Conservation (phyloP, 75 land plant species). For the Gnetum montanum region DNA sequence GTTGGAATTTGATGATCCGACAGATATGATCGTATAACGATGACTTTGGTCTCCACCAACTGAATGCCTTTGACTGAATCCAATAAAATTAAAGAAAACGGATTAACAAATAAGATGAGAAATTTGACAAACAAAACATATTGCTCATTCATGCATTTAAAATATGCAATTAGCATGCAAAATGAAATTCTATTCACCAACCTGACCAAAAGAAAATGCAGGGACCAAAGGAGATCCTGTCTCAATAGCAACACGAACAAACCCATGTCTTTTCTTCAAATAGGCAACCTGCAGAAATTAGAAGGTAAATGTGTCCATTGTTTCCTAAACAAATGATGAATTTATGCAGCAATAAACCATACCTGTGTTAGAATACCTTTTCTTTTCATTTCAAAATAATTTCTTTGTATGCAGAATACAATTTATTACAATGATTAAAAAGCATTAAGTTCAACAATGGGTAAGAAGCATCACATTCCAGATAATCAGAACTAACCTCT, state of each 20-base stretch:
- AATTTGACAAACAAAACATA: background rate
- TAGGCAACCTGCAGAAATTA: slow-evolving; percentile 49
- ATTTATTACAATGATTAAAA: too few species aligned
- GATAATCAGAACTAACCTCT: slow-evolving; percentile 14
- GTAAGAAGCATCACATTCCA: too few species aligned
- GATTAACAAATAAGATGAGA: background rate
- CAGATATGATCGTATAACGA: slow-evolving; percentile 45
- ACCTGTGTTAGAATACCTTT: too few species aligned
- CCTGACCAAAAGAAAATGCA: slow-evolving; percentile 93
- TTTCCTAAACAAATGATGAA: too few species aligned
- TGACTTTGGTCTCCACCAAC: slow-evolving; percentile 86
- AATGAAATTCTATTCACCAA: too few species aligned
- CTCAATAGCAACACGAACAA: slow-evolving; percentile 86
- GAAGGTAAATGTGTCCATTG: too few species aligned
- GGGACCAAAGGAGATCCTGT: slow-evolving; percentile 80
- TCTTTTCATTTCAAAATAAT: too few species aligned
- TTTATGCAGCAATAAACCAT: too few species aligned
- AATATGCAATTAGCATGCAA: too few species aligned
- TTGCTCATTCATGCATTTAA: background rate
- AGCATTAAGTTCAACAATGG: too few species aligned
- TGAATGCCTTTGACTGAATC: slow-evolving; percentile 26
- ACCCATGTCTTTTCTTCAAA: slow-evolving; percentile 71
- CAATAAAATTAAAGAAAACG: background rate
- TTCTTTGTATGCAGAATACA: too few species aligned
- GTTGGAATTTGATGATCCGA: slow-evolving; percentile 65